phyloP scores from a whole-genome alignment of 2,329 filamentous ascomycete genomes.

The Ceratocystis huliohia region DNA sequence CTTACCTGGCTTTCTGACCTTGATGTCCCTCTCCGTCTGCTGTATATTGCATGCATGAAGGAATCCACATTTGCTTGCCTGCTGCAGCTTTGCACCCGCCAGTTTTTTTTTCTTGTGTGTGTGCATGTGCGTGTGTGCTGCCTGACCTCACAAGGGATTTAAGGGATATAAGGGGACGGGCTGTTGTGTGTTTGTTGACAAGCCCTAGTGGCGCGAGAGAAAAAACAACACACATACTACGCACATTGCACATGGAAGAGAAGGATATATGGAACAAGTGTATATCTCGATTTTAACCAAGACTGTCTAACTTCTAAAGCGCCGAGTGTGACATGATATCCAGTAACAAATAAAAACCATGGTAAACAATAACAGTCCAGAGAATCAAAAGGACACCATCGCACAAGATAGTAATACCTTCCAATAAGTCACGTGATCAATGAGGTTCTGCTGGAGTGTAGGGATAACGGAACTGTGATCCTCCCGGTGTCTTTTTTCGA shows the following conservation, averaged over 20 bases:
- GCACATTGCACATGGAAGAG: not conserved
- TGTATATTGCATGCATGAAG: not conserved
- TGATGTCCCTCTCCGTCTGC: not conserved
- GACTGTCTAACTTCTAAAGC: not conserved
- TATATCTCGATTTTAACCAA: not conserved
- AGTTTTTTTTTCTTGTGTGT: not conserved
- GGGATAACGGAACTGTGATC: slow-evolving; percentile 6
- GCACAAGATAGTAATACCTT: not conserved
- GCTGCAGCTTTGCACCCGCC: not conserved
- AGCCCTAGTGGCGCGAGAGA: not conserved
- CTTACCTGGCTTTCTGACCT: not conserved
- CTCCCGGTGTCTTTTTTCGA: slow-evolving; percentile 5
- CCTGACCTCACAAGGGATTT: not conserved
- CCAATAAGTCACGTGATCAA: not conserved
- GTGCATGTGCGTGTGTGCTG: not conserved
- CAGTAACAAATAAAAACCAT: not conserved
- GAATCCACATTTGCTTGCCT: not conserved
- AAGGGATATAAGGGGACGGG: not conserved
- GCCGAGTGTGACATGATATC: not conserved
- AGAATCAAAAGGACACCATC: slow-evolving; percentile 3
- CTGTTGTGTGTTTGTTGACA: not conserved
- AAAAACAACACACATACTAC: not conserved
- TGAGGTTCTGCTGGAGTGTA: slow-evolving; percentile 5
- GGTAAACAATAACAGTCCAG: not conserved
- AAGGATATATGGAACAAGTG: not conserved